A percentile compares a stretch with the other conserved stretches of the same genome.
Evolutionary conservation across 768 basidiomycete species (phyloP).

Genomic region (Boletus barrowsii): DNA sequence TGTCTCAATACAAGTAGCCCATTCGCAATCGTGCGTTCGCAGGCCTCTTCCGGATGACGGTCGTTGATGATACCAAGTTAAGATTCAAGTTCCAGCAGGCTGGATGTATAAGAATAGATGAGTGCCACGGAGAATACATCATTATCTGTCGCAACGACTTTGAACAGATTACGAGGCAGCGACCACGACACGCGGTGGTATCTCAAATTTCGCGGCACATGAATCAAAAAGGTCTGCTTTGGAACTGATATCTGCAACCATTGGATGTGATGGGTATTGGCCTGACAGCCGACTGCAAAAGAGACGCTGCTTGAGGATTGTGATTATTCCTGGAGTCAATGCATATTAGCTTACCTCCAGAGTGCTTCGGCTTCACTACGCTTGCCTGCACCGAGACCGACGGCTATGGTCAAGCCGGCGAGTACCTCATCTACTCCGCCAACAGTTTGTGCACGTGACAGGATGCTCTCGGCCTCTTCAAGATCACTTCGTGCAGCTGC

Average conservation of each 20-base stretch:
- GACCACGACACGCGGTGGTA: conserved; percentile 50
- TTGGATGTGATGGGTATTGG: conserved; percentile 66
- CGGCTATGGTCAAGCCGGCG: conserved; percentile 63
- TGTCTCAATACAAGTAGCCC: too few relatives aligned
- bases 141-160: background rate
- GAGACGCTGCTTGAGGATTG: conserved; percentile 2
- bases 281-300: conserved; percentile 38
- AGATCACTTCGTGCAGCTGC: conserved; percentile 76
- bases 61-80: too few relatives aligned
- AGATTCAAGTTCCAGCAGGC: too few relatives aligned
- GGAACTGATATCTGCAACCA: conserved; percentile 56
- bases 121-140: background rate
- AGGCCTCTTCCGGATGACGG: too few relatives aligned
- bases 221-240: conserved; percentile 68
- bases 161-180: conserved; percentile 5
- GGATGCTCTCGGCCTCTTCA: conserved; percentile 53
- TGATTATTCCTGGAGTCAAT: conserved; percentile 1
- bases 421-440: conserved; percentile 58
- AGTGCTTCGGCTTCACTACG: conserved; percentile 61
- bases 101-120: too few relatives aligned
- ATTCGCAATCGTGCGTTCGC: too few relatives aligned
- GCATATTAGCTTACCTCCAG: conserved; percentile 54
- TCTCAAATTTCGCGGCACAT: conserved; percentile 52
- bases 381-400: conserved; percentile 56
- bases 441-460: conserved; percentile 44